Conservation (phyloP, 2,329 filamentous ascomycete genomes). For the Spiromastix sp. region DNA sequence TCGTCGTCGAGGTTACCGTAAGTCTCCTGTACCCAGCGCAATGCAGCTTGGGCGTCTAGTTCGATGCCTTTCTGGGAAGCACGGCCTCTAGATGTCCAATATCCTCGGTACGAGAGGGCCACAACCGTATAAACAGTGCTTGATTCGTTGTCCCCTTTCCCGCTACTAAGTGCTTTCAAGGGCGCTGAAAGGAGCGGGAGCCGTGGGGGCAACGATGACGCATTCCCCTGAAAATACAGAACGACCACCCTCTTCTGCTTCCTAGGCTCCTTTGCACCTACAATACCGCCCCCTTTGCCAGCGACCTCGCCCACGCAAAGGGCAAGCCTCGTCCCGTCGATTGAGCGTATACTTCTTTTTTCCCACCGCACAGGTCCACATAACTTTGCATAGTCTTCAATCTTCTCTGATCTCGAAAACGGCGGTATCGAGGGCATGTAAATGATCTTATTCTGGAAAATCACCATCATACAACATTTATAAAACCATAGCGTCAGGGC, state of each 20-base stretch:
- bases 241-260: constrained; percentile 25
- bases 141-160: constrained; percentile 5
- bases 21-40: constrained; percentile 48
- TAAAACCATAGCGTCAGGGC: constrained; percentile 53
- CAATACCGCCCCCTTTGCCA: background rate
- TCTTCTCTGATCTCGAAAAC: constrained; percentile 56
- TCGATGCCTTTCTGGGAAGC: constrained; percentile 62
- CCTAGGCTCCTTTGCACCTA: background rate
- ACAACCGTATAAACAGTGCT: constrained; percentile 23
- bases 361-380: constrained; percentile 57
- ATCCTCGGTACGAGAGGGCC: constrained; percentile 55
- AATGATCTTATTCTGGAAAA: constrained; percentile 73
- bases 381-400: constrained; percentile 50
- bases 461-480: constrained; percentile 61
- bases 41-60: constrained; percentile 54
- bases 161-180: constrained; percentile 18
- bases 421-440: constrained; percentile 70
- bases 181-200: constrained; percentile 38
- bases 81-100: constrained; percentile 65
- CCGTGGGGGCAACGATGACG: constrained; percentile 35
- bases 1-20: constrained; percentile 15
- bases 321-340: constrained; percentile 56
- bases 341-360: constrained; percentile 49
- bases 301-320: constrained; percentile 40
- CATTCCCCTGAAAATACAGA: constrained; percentile 43